A percentile compares a stretch with the other conserved stretches of the same genome.
These are phyloP conservation scores for Paspalum notatum DNA, from an alignment of 176 grass and related monocot species.

Conservation along the genomic window DNA sequence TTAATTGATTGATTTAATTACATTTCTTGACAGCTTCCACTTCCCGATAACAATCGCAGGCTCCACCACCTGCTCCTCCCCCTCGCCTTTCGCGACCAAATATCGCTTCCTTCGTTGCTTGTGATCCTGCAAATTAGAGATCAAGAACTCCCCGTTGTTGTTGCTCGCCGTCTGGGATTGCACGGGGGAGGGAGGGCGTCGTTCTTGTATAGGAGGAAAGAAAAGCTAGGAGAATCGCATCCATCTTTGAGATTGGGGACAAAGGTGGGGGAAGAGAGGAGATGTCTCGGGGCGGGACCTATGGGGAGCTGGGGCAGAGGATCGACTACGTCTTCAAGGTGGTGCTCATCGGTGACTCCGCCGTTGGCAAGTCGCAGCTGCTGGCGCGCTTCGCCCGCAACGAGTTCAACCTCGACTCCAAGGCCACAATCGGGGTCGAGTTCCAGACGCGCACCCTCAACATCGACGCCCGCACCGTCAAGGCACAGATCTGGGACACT, in stretches of 20 bases:
- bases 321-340: slow-evolving; percentile 75
- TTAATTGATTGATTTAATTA: background rate
- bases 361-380: slow-evolving; percentile 78
- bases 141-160: background rate
- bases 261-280: too few relatives aligned
- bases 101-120: background rate
- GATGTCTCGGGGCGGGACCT: slow-evolving; percentile 50
- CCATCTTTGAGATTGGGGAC: background rate
- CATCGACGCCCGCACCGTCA: slow-evolving; percentile 68
- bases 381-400: slow-evolving; percentile 76
- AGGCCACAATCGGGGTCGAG: slow-evolving; percentile 71
- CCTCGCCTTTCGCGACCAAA: background rate
- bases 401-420: slow-evolving; percentile 77
- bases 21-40: slow-evolving; percentile 4
- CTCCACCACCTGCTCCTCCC: background rate
- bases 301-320: slow-evolving; percentile 57
- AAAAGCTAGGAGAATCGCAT: background rate
- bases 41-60: background rate
- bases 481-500: slow-evolving; percentile 92
- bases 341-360: slow-evolving; percentile 80
- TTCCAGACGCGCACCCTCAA: slow-evolving; percentile 66
- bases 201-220: background rate
- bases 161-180: background rate
- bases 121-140: background rate
- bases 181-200: background rate